Evolutionary conservation across 23 red algal genomes (phyloP).

Genomic region (Gracilaria gracilis): DNA sequence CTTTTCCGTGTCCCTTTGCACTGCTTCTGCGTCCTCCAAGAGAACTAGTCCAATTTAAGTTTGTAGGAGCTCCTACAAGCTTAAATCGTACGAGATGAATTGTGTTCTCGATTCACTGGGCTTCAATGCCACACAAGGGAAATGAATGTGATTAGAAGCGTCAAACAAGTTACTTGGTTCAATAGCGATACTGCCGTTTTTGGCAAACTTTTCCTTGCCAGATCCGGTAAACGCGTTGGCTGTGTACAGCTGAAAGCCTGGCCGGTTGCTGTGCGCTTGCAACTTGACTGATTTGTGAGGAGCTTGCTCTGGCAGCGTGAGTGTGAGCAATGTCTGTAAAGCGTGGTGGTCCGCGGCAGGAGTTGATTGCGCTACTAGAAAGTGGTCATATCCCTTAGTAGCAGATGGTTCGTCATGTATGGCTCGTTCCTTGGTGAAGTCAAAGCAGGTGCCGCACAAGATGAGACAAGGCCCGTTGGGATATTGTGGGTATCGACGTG

Average conservation of each 20-base stretch:
- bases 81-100: constrained; percentile 56
- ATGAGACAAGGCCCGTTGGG: constrained; percentile 28
- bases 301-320: neutral
- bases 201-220: constrained; percentile 19
- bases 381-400: constrained; percentile 42
- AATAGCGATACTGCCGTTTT: constrained; percentile 66
- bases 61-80: too few species aligned
- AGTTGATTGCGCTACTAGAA: constrained; percentile 19
- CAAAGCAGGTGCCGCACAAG: constrained; percentile 47
- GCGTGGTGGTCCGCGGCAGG: neutral
- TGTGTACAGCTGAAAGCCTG: constrained; percentile 85
- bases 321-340: constrained; percentile 1
- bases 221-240: constrained; percentile 56
- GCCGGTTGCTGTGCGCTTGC: constrained; percentile 74
- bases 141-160: constrained; percentile 49
- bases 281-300: constrained; percentile 12
- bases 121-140: constrained; percentile 29
- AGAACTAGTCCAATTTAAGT: neutral
- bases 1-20: neutral
- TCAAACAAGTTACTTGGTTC: constrained; percentile 64
- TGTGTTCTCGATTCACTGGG: constrained; percentile 41
- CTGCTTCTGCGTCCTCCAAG: neutral
- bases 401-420: neutral
- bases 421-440: constrained; percentile 16
- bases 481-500: constrained; percentile 34